phyloP scores from a whole-genome alignment of 495 filamentous ascomycete genomes.

The Lepidopterella palustris region DNA sequence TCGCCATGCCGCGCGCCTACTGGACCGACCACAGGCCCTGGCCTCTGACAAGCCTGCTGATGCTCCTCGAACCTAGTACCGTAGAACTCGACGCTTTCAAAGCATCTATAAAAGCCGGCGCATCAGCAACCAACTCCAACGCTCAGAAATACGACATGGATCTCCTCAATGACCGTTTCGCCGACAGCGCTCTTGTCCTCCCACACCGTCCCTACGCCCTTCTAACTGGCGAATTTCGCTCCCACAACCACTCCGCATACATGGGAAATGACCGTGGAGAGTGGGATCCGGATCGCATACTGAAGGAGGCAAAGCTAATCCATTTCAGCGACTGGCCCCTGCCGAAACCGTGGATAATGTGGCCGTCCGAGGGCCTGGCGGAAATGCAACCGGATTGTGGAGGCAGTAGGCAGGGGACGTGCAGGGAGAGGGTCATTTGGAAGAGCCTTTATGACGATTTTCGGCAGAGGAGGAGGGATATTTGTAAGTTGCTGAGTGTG shows the following conservation, averaged over 20 bases:
- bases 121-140: slow-evolving; percentile 4
- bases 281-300: slow-evolving; percentile 62
- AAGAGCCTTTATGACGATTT: slow-evolving; percentile 67
- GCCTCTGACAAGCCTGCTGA: slow-evolving; percentile 32
- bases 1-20: slow-evolving; percentile 38
- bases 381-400: slow-evolving; percentile 57
- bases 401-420: slow-evolving; percentile 45
- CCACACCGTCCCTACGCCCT: slow-evolving; percentile 70
- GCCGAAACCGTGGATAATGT: slow-evolving; percentile 72
- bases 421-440: slow-evolving; percentile 62
- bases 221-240: slow-evolving; percentile 64
- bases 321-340: slow-evolving; percentile 80
- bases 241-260: slow-evolving; percentile 51
- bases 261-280: slow-evolving; percentile 54
- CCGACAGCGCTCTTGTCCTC: slow-evolving; percentile 58
- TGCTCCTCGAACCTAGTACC: slow-evolving; percentile 31
- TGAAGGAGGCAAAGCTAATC: slow-evolving; percentile 64
- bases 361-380: slow-evolving; percentile 47
- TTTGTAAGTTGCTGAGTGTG: slow-evolving; percentile 34
- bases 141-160: slow-evolving; percentile 42
- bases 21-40: slow-evolving; percentile 26
- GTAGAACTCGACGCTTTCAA: slow-evolving; percentile 28
- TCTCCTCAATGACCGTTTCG: slow-evolving; percentile 64
- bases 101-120: slow-evolving; percentile 22
- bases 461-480: slow-evolving; percentile 50